phyloP scores from a whole-genome alignment of 179 eudicot species.

The Camellia oleifera region DNA sequence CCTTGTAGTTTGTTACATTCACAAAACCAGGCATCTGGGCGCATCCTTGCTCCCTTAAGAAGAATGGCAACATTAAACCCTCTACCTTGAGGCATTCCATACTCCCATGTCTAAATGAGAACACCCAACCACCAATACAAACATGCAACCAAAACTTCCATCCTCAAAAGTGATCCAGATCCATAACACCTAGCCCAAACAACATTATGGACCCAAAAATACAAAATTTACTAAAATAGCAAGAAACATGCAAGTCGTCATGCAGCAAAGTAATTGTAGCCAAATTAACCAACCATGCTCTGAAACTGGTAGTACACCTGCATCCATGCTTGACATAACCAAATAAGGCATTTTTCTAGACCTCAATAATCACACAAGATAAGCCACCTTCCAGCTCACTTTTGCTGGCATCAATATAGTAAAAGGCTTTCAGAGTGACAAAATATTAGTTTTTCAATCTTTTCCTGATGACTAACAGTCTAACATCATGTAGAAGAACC shows the following conservation, averaged over 20 bases:
- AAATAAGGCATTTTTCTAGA: not conserved
- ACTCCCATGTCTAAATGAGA: not conserved
- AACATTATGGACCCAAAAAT: not conserved
- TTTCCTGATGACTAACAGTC: not conserved
- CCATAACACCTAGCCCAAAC: not conserved
- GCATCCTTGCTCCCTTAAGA: not conserved
- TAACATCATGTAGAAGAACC: not conserved
- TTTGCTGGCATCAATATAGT: not conserved
- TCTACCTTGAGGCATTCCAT: not conserved
- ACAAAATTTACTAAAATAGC: not conserved
- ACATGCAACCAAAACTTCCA: not conserved
- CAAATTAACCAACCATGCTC: not conserved
- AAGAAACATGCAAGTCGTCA: not conserved
- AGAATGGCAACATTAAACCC: not conserved
- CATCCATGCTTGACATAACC: not conserved
- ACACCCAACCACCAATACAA: not conserved
- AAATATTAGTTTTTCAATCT: too few relatives aligned
- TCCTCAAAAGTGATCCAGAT: not conserved
- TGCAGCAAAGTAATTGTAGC: not conserved
- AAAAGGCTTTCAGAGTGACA: not conserved
- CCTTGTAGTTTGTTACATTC: not conserved
- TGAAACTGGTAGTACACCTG: not conserved
- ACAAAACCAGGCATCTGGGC: not conserved
- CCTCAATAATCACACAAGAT: not conserved
- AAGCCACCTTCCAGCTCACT: slow-evolving; percentile 20